Percentiles rank a stretch among this genome's conserved stretches.
These are phyloP conservation scores for Pseudozyma tsukubaensis DNA, from an alignment of 1,284 basidiomycete species.

Conservation along the genomic window DNA sequence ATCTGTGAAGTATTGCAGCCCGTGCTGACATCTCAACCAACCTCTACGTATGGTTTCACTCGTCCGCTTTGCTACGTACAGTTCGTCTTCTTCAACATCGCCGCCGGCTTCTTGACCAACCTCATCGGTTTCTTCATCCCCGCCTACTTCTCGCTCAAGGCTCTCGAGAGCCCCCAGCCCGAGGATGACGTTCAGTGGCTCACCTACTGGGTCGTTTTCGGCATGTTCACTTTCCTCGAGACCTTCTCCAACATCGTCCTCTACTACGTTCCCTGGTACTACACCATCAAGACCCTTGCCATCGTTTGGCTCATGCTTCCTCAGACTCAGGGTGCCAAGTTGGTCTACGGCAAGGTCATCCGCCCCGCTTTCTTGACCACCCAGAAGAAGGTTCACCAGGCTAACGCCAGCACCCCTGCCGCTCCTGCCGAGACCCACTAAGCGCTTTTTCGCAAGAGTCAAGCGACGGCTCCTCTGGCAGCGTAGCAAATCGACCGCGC, in stretches of 20 bases:
- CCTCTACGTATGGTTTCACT: constrained; percentile 11
- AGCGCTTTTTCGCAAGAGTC: background rate
- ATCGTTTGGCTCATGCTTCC: constrained; percentile 90
- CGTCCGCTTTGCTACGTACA: constrained; percentile 54
- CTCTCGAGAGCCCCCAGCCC: constrained; percentile 66
- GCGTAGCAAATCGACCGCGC: too few species aligned
- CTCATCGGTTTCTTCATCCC: constrained; percentile 67
- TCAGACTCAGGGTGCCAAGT: constrained; percentile 75
- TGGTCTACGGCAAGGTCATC: constrained; percentile 65
- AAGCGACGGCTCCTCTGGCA: background rate
- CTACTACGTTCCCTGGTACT: constrained; percentile 85
- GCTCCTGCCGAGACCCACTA: constrained; percentile 55
- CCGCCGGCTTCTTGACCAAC: constrained; percentile 68
- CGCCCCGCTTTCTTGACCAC: constrained; percentile 60
- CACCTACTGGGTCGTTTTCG: constrained; percentile 69
- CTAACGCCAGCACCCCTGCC: constrained; percentile 45
- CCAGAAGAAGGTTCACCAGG: constrained; percentile 52
- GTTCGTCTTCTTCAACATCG: constrained; percentile 70
- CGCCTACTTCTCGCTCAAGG: constrained; percentile 68
- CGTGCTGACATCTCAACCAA: background rate
- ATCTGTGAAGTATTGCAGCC: background rate
- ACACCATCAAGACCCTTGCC: constrained; percentile 82
- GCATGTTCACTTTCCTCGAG: constrained; percentile 68
- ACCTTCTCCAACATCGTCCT: constrained; percentile 65
- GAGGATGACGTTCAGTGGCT: constrained; percentile 69